These are phyloP conservation scores for Globomyces pollinis-pini DNA, from an alignment of 192 early-diverging fungal species.

Conservation along the genomic window DNA sequence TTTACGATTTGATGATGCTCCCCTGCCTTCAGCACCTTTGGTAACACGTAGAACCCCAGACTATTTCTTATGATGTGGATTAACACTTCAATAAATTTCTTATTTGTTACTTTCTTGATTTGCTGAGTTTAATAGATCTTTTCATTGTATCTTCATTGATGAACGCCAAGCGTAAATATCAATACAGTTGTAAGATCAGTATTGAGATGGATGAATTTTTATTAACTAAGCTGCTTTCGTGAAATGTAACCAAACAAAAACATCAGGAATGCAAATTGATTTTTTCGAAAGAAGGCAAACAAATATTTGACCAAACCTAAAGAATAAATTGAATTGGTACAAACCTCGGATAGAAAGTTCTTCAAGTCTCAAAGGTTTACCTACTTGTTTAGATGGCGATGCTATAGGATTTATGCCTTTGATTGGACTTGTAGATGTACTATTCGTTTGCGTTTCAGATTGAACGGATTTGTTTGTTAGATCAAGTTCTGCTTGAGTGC, in stretches of 20 bases:
- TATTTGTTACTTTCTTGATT: neutral
- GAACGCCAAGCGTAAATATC: neutral
- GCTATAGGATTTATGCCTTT: too few relatives aligned
- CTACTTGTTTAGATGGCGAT: too few relatives aligned
- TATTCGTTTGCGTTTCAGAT: too few relatives aligned
- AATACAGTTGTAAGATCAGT: neutral
- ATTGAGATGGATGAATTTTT: neutral
- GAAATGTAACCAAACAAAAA: neutral
- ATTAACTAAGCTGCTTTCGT: neutral
- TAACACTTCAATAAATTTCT: too few relatives aligned
- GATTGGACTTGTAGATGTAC: too few relatives aligned
- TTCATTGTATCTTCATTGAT: constrained; percentile 18
- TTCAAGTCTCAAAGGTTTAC: too few relatives aligned
- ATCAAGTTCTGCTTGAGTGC: too few relatives aligned
- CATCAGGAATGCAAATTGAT: neutral
- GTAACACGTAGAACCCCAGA: constrained; percentile 97
- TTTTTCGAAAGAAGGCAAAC: neutral
- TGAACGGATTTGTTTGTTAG: too few relatives aligned
- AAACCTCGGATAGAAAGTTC: too few relatives aligned
- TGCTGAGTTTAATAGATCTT: constrained; percentile 14
- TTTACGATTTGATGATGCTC: constrained; percentile 93
- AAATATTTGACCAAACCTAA: neutral
- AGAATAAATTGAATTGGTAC: too few relatives aligned
- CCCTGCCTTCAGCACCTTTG: constrained; percentile 91
- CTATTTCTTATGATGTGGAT: constrained; percentile 80